Evolutionary conservation across 2,329 filamentous ascomycete genomes (phyloP), one percentile per base, ranked within the genome.

Genomic region (Fusarium equiseti): DNA sequence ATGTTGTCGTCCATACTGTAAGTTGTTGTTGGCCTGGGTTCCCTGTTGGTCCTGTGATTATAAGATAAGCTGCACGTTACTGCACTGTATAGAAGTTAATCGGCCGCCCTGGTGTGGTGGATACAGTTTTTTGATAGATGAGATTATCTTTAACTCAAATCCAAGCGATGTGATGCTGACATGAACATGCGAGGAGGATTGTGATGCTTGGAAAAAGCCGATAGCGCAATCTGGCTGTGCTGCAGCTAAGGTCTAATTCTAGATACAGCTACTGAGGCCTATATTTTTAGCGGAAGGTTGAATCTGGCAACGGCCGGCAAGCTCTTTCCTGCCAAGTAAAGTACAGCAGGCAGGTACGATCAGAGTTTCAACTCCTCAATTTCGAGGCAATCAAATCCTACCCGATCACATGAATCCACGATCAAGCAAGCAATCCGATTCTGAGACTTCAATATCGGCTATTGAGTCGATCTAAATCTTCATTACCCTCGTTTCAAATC

Each of bases 401-500:
- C 38, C 20, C 20, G n/a, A 63, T 56, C 59, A 44, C 43, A 42
- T 52, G 24, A 52, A 52, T n/a, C 27, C 50, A 16, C 35, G 31
- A 52, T 13, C 32, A 52, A 27, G 50, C 35, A 53, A 27, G 50
- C 15, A 42, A 53, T 29, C n/a, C 50, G 18, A 40, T 16, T 22
- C 24, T 29, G 35, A 53, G 40, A 65, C 56, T 56, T 49, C 45
- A 56, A 67, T 71, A 42, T 59, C 57, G 54, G 59, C 40, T 71
- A 46, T 62, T 68, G 24, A 52, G 68, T 60, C 51, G 63, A 71
- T 71, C 68, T 59, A 71, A 71, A 71, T 71, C 49, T 68, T 71
- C 31, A 59, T 31, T 48, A 43, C 32, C 27, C 40, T 60, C 59
- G 67, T 71, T 71, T 71, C 59, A 69, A 54, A 56, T 69, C 44